A percentile compares a stretch with the other conserved stretches of the same genome.
These are phyloP conservation scores for Yamadazyma oceani DNA, from an alignment of 1,139 yeast species.

Conservation along the genomic window DNA sequence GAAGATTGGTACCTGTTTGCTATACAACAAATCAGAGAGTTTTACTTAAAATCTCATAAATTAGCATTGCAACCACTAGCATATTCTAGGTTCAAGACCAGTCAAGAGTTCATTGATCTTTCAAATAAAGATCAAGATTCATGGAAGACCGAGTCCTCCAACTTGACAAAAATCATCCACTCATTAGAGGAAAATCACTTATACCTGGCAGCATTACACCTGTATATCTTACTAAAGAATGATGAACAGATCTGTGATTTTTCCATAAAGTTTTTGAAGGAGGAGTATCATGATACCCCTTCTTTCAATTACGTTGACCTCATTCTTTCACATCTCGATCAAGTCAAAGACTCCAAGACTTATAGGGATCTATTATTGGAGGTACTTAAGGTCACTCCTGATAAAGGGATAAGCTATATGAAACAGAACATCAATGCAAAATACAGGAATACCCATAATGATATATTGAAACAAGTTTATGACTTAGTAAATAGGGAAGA, in stretches of 20 bases:
- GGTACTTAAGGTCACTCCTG: constrained; percentile 29
- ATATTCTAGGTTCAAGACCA: constrained; percentile 9
- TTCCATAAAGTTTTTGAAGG: constrained; percentile 12
- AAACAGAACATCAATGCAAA: constrained; percentile 26
- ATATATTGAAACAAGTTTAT: constrained; percentile 31
- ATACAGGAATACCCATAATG: constrained; percentile 29
- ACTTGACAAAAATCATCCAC: constrained; percentile 7
- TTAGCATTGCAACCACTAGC: constrained; percentile 11
- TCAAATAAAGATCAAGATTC: constrained; percentile 13
- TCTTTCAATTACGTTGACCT: constrained; percentile 13
- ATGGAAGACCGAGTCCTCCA: constrained; percentile 12
- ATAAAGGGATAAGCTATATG: constrained; percentile 31
- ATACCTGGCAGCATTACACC: constrained; percentile 12
- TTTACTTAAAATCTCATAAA: constrained; percentile 10
- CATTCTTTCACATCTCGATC: constrained; percentile 16
- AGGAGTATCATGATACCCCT: constrained; percentile 7
- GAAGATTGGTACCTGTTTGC: constrained; percentile 11
- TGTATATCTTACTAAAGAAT: constrained; percentile 13
- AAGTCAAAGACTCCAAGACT: constrained; percentile 21
- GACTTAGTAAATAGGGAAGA: constrained; percentile 21
- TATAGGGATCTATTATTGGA: constrained; percentile 28
- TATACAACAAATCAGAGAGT: constrained; percentile 6
- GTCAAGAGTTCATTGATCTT: constrained; percentile 14
- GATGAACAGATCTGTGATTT: constrained; percentile 18
- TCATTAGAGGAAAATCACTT: constrained; percentile 7